Percentiles rank a stretch among this genome's conserved stretches.
Evolutionary conservation across 306 rosid genomes (phyloP).

Genomic region (barrel medic (Medicago truncatula)): DNA sequence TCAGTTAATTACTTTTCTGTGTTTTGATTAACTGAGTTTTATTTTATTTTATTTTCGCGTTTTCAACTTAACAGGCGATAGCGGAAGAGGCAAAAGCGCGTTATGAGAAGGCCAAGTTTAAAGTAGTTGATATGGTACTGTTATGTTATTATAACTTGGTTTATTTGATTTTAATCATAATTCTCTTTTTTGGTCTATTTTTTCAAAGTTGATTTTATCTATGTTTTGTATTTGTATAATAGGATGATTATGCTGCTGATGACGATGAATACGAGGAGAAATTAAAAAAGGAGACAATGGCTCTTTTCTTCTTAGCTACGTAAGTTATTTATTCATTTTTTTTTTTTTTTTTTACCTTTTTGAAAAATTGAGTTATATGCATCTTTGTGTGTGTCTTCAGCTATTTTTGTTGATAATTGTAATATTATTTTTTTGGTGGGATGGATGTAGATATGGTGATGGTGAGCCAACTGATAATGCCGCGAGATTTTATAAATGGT

Average conservation of each 20-base stretch:
- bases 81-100: slow-evolving; percentile 91
- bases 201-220: slow-evolving; percentile 32
- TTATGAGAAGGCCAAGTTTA: slow-evolving; percentile 77
- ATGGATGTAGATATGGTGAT: slow-evolving; percentile 86
- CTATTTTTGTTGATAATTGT: slow-evolving; percentile 1
- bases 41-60: not conserved
- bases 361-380: not conserved
- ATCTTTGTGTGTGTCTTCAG: not conserved
- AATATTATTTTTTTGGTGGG: too few relatives aligned
- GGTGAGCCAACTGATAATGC: slow-evolving; percentile 99
- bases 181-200: not conserved
- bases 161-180: slow-evolving; percentile 3
- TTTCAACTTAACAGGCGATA: slow-evolving; percentile 60
- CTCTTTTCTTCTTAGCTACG: slow-evolving; percentile 94
- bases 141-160: not conserved
- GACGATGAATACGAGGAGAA: slow-evolving; percentile 83
- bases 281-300: slow-evolving; percentile 68
- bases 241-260: slow-evolving; percentile 91
- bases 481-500: slow-evolving; percentile 93
- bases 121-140: slow-evolving; percentile 86
- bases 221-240: slow-evolving; percentile 11
- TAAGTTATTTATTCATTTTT: slow-evolving; percentile 44
- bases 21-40: not conserved
- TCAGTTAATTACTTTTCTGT: not conserved
- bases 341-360: not conserved